These are phyloP conservation scores for Boletus pseudo-olivaceus DNA, from an alignment of 768 basidiomycete species.

Conservation along the genomic window DNA sequence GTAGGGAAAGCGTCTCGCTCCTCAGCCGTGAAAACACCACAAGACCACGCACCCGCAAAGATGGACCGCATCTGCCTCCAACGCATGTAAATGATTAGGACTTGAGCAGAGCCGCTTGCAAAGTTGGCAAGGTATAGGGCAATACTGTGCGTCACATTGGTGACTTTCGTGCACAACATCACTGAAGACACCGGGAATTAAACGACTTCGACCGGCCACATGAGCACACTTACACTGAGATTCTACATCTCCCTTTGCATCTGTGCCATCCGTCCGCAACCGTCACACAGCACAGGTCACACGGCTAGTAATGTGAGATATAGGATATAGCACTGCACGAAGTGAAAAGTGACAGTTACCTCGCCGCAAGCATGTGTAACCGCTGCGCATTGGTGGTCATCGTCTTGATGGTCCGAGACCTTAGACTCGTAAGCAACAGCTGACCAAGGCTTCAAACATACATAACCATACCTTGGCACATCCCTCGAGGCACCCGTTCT, in stretches of 20 bases:
- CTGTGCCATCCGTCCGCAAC: slow-evolving; percentile 29
- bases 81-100: slow-evolving; percentile 50
- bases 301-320: slow-evolving; percentile 34
- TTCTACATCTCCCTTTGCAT: slow-evolving; percentile 43
- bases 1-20: slow-evolving; percentile 3
- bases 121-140: slow-evolving; percentile 51
- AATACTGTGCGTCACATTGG: slow-evolving; percentile 47
- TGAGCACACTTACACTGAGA: slow-evolving; percentile 35
- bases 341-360: slow-evolving; percentile 29
- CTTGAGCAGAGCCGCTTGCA: slow-evolving; percentile 51
- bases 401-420: slow-evolving; percentile 45
- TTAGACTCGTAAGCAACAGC: slow-evolving; percentile 18
- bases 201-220: not conserved
- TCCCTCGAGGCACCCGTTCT: slow-evolving; percentile 46
- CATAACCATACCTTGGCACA: slow-evolving; percentile 46
- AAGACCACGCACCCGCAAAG: slow-evolving; percentile 50
- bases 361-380: slow-evolving; percentile 51
- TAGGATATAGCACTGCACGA: not conserved
- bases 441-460: not conserved
- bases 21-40: not conserved
- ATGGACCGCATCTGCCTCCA: slow-evolving; percentile 40
- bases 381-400: slow-evolving; percentile 52
- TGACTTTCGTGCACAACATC: slow-evolving; percentile 46
- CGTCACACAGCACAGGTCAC: slow-evolving; percentile 34
- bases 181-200: slow-evolving; percentile 29